Percentiles rank a stretch among this genome's conserved stretches.
phyloP scores from a whole-genome alignment of 176 grass and related monocot species.

The Oropetium thomaeum region DNA sequence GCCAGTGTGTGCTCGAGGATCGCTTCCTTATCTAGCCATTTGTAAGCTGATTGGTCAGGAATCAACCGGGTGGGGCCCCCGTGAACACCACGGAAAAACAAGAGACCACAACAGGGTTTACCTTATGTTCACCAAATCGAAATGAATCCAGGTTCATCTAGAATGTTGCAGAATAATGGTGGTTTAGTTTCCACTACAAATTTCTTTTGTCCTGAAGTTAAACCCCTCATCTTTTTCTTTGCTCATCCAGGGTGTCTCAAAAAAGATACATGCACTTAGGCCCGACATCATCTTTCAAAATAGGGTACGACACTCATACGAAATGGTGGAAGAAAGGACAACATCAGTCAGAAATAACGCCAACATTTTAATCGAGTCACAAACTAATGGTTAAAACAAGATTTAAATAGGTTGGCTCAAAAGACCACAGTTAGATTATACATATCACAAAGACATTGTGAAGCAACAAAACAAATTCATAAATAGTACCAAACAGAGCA shows the following conservation, averaged over 20 bases:
- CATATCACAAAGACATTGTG: neutral
- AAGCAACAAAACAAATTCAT: neutral
- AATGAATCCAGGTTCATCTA: neutral
- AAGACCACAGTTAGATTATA: neutral
- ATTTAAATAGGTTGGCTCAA: neutral
- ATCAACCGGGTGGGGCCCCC: slow-evolving; percentile 7
- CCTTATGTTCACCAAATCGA: neutral
- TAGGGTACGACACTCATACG: too few species aligned
- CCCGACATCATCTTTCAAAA: too few species aligned
- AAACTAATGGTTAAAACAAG: neutral
- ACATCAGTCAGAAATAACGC: too few species aligned
- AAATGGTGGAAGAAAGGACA: too few species aligned
- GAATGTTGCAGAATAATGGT: neutral
- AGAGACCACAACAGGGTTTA: too few species aligned
- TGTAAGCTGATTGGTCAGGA: slow-evolving; percentile 33
- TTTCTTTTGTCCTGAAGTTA: too few species aligned
- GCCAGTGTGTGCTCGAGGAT: slow-evolving; percentile 36
- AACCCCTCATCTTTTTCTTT: too few species aligned
- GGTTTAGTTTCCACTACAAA: neutral
- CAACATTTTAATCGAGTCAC: too few species aligned
- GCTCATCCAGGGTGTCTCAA: too few species aligned
- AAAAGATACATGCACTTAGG: too few species aligned
- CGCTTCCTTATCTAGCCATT: slow-evolving; percentile 42
- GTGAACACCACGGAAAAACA: neutral
- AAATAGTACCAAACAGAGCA: slow-evolving; percentile 3